phyloP scores from a whole-genome alignment of 305 asterid species.

The Rubia tinctorum region DNA sequence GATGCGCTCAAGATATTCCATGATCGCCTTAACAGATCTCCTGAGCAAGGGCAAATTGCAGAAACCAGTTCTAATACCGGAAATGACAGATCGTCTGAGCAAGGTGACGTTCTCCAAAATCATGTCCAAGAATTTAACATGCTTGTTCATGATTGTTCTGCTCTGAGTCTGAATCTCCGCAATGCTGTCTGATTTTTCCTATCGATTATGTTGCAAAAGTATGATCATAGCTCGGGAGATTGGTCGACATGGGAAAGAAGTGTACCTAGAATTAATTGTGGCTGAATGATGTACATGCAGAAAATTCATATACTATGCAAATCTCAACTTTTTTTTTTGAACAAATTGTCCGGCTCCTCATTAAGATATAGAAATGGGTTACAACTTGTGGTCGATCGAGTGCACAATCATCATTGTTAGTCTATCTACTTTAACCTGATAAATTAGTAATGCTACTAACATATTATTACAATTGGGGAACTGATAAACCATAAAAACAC shows the following conservation, averaged over 20 bases:
- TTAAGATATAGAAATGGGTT: too few species aligned
- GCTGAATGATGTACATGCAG: background rate
- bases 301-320: background rate
- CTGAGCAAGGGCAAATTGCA: slow-evolving; percentile 21
- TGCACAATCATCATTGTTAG: too few species aligned
- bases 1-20: slow-evolving; percentile 52
- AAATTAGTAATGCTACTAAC: too few species aligned
- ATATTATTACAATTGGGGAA: too few species aligned
- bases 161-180: slow-evolving; percentile 28
- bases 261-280: background rate
- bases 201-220: background rate
- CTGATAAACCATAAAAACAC: too few species aligned
- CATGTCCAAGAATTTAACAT: slow-evolving; percentile 43
- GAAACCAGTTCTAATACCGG: slow-evolving; percentile 17
- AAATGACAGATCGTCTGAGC: slow-evolving; percentile 23
- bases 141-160: slow-evolving; percentile 47
- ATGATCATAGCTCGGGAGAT: background rate
- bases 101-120: slow-evolving; percentile 26
- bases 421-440: too few species aligned
- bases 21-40: slow-evolving; percentile 34
- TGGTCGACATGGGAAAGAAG: background rate
- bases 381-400: too few species aligned
- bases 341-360: too few species aligned
- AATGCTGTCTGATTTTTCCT: slow-evolving; percentile 3
- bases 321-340: too few species aligned